Evolutionary conservation across 352 stramenopile species (phyloP).

Genomic region (Vaucheria bursata): DNA sequence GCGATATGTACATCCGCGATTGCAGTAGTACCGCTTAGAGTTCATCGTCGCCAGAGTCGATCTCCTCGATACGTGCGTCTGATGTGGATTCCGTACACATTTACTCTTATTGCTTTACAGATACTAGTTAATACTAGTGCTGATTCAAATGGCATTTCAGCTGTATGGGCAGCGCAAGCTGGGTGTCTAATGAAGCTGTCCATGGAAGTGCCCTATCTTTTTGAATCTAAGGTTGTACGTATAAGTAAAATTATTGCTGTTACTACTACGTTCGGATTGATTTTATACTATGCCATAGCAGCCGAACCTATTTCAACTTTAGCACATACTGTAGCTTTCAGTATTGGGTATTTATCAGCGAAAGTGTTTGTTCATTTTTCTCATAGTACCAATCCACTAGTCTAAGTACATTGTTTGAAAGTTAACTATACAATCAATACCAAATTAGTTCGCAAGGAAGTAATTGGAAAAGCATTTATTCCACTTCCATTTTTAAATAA

Average conservation of each 20-base stretch:
- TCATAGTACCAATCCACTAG: too few relatives aligned
- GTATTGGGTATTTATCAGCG: too few relatives aligned
- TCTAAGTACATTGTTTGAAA: too few relatives aligned
- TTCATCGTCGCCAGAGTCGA: too few relatives aligned
- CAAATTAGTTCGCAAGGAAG: too few relatives aligned
- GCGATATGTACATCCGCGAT: too few relatives aligned
- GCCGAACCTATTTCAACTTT: slow-evolving; percentile 27
- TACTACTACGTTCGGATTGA: slow-evolving; percentile 6
- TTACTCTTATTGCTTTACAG: background rate
- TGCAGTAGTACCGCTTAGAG: too few relatives aligned
- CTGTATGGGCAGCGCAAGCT: slow-evolving; percentile 26
- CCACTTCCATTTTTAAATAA: too few relatives aligned
- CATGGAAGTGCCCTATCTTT: background rate
- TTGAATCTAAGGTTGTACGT: background rate
- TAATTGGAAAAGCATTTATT: too few relatives aligned
- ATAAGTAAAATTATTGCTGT: slow-evolving; percentile 12
- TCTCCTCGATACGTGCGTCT: too few relatives aligned
- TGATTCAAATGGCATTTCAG: slow-evolving; percentile 27
- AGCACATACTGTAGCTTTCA: slow-evolving; percentile 28
- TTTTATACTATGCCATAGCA: slow-evolving; percentile 28
- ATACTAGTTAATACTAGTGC: slow-evolving; percentile 29
- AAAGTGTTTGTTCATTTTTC: too few relatives aligned
- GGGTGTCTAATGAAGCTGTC: slow-evolving; percentile 23
- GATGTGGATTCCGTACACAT: background rate
- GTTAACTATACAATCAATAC: too few relatives aligned